phyloP scores from a whole-genome alignment of 208 protist species.

The Leishmania aethiopica region DNA sequence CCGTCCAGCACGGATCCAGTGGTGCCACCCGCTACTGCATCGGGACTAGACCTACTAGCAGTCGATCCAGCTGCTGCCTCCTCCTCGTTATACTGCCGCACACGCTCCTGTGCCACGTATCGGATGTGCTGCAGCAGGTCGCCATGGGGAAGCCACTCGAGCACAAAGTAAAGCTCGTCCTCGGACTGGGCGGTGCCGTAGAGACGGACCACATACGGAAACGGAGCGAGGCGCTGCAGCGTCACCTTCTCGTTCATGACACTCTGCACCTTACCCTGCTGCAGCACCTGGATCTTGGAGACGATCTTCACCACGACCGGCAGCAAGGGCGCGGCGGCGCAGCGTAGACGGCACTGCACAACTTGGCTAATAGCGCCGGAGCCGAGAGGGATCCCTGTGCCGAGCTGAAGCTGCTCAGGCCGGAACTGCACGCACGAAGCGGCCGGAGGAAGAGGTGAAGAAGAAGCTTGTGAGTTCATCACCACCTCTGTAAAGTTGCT shows the following conservation, averaged over 20 bases:
- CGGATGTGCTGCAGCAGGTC: constrained; percentile 93
- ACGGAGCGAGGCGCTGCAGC: constrained; percentile 58
- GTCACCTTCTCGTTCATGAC: constrained; percentile 87
- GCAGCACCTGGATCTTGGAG: constrained; percentile 88
- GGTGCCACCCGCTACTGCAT: background rate
- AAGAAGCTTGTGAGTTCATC: constrained; percentile 2
- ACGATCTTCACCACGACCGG: constrained; percentile 88
- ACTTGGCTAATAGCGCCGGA: constrained; percentile 87
- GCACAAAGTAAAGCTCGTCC: constrained; percentile 93
- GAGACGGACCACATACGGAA: constrained; percentile 84
- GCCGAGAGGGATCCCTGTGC: constrained; percentile 58
- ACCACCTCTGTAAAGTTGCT: background rate
- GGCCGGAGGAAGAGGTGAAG: background rate
- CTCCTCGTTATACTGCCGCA: constrained; percentile 30
- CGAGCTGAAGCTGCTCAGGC: constrained; percentile 65
- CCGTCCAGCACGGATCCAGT: background rate
- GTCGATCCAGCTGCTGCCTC: background rate
- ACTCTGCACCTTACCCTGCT: constrained; percentile 81
- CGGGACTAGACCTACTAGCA: background rate
- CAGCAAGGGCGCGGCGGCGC: constrained; percentile 21
- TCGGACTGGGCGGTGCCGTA: constrained; percentile 88
- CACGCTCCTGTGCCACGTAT: constrained; percentile 32
- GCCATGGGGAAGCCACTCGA: constrained; percentile 94
- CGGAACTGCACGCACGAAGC: constrained; percentile 49
- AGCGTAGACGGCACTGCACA: constrained; percentile 48